Evolutionary conservation across 345 rosid species (phyloP).

Genomic region (Citrus medica): DNA sequence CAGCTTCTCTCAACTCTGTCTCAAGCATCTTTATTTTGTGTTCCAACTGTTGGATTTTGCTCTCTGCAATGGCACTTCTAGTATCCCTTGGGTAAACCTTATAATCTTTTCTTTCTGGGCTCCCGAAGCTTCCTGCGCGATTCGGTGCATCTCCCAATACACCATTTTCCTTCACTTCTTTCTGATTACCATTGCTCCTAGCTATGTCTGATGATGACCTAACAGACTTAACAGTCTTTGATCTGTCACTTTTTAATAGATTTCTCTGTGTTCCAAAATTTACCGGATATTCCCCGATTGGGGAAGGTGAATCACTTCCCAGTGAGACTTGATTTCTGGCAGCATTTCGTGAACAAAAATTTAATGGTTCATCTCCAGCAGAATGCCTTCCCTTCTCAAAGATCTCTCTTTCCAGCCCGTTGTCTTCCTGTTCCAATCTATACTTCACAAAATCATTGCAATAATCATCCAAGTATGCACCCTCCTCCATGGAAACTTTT

Average conservation of each 20-base stretch:
- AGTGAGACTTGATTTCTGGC: constrained; percentile 13
- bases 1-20: constrained; percentile 88
- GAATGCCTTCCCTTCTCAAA: constrained; percentile 18
- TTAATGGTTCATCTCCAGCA: constrained; percentile 23
- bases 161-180: constrained; percentile 35
- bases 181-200: constrained; percentile 38
- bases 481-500: constrained; percentile 10
- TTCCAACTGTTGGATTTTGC: constrained; percentile 68
- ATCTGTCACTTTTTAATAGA: constrained; percentile 41
- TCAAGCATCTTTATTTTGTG: constrained; percentile 68
- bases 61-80: constrained; percentile 40
- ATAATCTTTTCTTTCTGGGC: constrained; percentile 43
- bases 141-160: constrained; percentile 19
- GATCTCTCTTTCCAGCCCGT: constrained; percentile 11
- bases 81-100: constrained; percentile 47
- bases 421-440: constrained; percentile 14
- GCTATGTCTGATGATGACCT: constrained; percentile 55
- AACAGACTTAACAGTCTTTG: constrained; percentile 73
- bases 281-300: constrained; percentile 28
- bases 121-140: constrained; percentile 30
- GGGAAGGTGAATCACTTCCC: constrained; percentile 21
- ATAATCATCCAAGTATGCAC: constrained; percentile 14
- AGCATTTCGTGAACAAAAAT: constrained; percentile 20
- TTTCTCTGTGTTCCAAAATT: constrained; percentile 30
- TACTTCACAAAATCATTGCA: constrained; percentile 25